Evolutionary conservation across 129 eudicot species (phyloP).

Genomic region (Centella asiatica): DNA sequence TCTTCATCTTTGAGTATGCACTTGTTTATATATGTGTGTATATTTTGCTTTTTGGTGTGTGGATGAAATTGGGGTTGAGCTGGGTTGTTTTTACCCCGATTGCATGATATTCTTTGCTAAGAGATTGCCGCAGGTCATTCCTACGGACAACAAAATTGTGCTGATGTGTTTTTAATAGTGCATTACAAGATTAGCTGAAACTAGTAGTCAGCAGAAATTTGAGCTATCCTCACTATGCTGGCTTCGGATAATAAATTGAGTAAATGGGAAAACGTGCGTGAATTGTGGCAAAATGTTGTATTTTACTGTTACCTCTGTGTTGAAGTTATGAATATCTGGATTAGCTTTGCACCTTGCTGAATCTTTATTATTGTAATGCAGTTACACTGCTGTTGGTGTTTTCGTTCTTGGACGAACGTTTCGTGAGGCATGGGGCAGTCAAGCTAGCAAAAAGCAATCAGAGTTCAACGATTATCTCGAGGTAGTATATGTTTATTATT

Average conservation of each 20-base stretch:
- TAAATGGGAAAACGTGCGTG: neutral
- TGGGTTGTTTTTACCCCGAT: too few species aligned
- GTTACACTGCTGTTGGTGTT: slow-evolving; percentile 96
- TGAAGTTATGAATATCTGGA: neutral
- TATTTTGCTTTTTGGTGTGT: too few species aligned
- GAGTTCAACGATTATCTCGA: slow-evolving; percentile 85
- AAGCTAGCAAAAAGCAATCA: slow-evolving; percentile 74
- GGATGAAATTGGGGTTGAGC: too few species aligned
- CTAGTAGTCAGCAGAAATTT: neutral
- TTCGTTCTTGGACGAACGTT: slow-evolving; percentile 90
- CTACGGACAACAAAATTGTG: too few species aligned
- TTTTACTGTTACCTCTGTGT: neutral
- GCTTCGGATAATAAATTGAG: neutral
- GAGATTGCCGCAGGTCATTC: too few species aligned
- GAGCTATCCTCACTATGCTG: neutral
- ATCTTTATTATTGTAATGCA: slow-evolving; percentile 24
- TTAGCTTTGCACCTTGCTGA: slow-evolving; percentile 8
- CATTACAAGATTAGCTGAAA: too few species aligned
- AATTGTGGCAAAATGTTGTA: neutral
- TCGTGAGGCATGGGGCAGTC: slow-evolving; percentile 78
- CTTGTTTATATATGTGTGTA: too few species aligned
- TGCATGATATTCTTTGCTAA: too few species aligned
- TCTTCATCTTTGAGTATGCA: too few species aligned
- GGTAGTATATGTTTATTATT: too few species aligned
- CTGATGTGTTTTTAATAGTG: too few species aligned